Evolutionary conservation across 257 asterid species (phyloP).

Genomic region (Gentiana macrophylla): DNA sequence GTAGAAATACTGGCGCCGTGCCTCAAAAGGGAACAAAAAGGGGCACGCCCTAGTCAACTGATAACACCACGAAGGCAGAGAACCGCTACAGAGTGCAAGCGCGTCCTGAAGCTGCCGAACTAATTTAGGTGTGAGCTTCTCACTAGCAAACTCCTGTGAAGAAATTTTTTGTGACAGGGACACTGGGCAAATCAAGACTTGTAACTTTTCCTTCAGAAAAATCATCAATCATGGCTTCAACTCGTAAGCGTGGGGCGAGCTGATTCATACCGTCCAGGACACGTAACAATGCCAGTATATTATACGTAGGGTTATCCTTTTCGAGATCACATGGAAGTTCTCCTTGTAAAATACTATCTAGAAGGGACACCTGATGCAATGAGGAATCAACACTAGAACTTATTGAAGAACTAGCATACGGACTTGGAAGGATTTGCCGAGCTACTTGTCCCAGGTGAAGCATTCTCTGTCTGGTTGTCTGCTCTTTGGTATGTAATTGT

Average conservation of each 20-base stretch:
- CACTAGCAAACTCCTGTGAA: conserved; percentile 56
- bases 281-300: conserved; percentile 79
- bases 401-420: conserved; percentile 40
- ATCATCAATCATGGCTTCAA: conserved; percentile 45
- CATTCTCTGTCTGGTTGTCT: conserved; percentile 50
- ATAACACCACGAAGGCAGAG: conserved; percentile 98
- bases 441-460: conserved; percentile 41
- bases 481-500: conserved; percentile 81
- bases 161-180: conserved; percentile 44
- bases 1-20: conserved; percentile 95
- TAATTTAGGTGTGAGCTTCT: conserved; percentile 89
- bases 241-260: conserved; percentile 74
- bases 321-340: conserved; percentile 93
- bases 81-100: conserved; percentile 92
- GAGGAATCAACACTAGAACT: conserved; percentile 34
- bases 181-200: conserved; percentile 37
- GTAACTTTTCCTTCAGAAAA: conserved; percentile 68
- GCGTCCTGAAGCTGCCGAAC: conserved; percentile 96
- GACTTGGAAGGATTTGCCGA: conserved; percentile 53
- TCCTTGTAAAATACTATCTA: conserved; percentile 92
- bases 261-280: conserved; percentile 91
- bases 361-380: conserved; percentile 44
- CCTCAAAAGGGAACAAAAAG: conserved; percentile 91
- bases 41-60: conserved; percentile 98
- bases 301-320: conserved; percentile 75